Base-by-base conservation (phyloP, 2,329 filamentous ascomycete species). In the Aspergillus brunneoviolaceus region DNA sequence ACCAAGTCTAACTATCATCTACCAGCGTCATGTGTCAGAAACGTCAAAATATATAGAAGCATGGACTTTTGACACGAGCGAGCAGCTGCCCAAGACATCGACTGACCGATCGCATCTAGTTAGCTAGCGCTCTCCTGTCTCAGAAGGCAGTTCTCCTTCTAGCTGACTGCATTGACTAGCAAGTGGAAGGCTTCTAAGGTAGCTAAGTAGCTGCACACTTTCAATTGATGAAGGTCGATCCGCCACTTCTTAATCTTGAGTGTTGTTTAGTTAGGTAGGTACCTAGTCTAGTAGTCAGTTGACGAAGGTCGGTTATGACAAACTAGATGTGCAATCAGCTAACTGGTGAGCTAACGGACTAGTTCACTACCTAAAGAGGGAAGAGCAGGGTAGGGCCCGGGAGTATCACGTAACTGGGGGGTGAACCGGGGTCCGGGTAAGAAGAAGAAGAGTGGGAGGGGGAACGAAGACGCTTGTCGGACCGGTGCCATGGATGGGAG, bases 121-220 rank as follows among this genome's bases (percentile, higher is more conserved):
- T 12, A 9, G 9, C 27, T 29, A 29, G 33, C 14, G 12, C 33
- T 35, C 4, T 16, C 33, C 14, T 35, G 33, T 35, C 33, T 35
- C 33, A 35, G 12, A 35, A 4, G 33, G 33, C 11, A 35, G 33
- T 12, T 12, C 33, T 4, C 5, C 33, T 16, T 35, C 14, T 16
- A 35, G 50, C 45, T n/a, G 16, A 31, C 49, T 58, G 56, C 56
- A 58, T 21, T 35, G n/a, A 49, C 33, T 49, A 39, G 25, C 54
- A 55, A 49, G 29, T 39, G 51, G 29, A 59, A 59, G 27, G 54
- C 39, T 25, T 47, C 47, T 55, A 35, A 59, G 23, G 57, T 25
- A 54, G 47, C 27, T 49, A 54, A 23, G 23, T 19, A 39, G 2
- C 14, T 49, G 50, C 21, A 21, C 45, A 55, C n/a, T 55, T 55